Evolutionary conservation across 805 yeast genomes (phyloP), one percentile per base, ranked within the genome.

Genomic region (Metschnikowia similis): DNA sequence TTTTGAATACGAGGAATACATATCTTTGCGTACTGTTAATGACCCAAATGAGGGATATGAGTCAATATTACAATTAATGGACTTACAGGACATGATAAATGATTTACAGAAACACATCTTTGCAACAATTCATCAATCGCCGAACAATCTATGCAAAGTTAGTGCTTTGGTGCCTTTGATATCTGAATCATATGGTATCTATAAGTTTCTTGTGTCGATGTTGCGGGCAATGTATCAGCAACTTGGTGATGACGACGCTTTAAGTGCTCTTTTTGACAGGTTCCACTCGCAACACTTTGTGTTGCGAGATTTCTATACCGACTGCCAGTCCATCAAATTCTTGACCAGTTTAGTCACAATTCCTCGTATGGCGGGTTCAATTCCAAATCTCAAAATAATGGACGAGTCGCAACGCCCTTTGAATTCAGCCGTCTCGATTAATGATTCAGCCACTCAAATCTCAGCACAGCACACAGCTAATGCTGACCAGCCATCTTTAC

Each of bases 21-120:
- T 91, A 40, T 88, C 97, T 4, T 75, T 92, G 56, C 81, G 88
- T 50, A 83, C 90, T 2, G 95, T 89, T 35, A 84, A 89, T 60
- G 96, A 92, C 66, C 97, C 97, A 6, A 90, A 92, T 63, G 96
- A 90, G 69, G 98, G 98, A 6, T 91, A 86, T 65, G 96, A 92
- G 63, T 84, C 96, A 0, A 82, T 92, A 53, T 65, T 89, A 55
- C 97, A 89, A 64, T 74, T 92, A 59, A 84, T 89, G 88, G 81
- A 82, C 41, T 72, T 92, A 49, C 97, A 90, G 67, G 97, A 92
- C 62, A 74, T 82, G 17, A 80, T 90, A 47, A 92, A 88, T 63
- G 86, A 85, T 53, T 81, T 88, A 52, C 90, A 87, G 57, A 81
- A 85, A 53, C 70, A 87, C 36, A 79, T 91, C 9, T 86, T 92